These are phyloP conservation scores for Leptomonas pyrrhocoris DNA, from an alignment of 208 protist species.

Conservation along the genomic window DNA sequence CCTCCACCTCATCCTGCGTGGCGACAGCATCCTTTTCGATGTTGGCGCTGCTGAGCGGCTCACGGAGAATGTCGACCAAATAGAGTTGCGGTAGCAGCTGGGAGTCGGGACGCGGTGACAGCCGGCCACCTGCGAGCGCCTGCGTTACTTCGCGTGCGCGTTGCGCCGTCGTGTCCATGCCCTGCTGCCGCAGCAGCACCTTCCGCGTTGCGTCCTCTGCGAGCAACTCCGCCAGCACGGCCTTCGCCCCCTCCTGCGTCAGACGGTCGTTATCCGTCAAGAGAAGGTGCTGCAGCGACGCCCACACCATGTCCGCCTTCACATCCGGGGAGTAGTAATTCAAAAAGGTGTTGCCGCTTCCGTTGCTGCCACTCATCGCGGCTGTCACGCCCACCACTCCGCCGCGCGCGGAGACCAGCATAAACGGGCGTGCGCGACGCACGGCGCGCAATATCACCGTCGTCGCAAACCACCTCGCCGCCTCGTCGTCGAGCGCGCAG, in stretches of 20 bases:
- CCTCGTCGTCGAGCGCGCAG: constrained; percentile 13
- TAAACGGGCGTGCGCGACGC: constrained; percentile 29
- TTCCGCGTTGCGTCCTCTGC: constrained; percentile 32
- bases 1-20: not conserved
- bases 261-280: constrained; percentile 49
- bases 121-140: constrained; percentile 7
- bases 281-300: constrained; percentile 46
- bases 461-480: constrained; percentile 19
- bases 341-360: constrained; percentile 9
- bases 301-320: constrained; percentile 40
- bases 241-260: constrained; percentile 39
- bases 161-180: constrained; percentile 22
- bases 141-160: constrained; percentile 8
- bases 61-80: constrained; percentile 21
- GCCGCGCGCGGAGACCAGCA: constrained; percentile 14
- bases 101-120: constrained; percentile 5
- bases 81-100: constrained; percentile 36
- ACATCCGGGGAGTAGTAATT: constrained; percentile 28
- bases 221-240: constrained; percentile 34
- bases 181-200: constrained; percentile 29
- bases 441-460: constrained; percentile 23
- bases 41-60: not conserved
- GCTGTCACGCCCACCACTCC: not conserved
- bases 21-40: constrained; percentile 38
- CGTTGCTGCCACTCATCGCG: not conserved